phyloP scores from a whole-genome alignment of 2,329 filamentous ascomycete genomes.

The Paecilomyces formosus region DNA sequence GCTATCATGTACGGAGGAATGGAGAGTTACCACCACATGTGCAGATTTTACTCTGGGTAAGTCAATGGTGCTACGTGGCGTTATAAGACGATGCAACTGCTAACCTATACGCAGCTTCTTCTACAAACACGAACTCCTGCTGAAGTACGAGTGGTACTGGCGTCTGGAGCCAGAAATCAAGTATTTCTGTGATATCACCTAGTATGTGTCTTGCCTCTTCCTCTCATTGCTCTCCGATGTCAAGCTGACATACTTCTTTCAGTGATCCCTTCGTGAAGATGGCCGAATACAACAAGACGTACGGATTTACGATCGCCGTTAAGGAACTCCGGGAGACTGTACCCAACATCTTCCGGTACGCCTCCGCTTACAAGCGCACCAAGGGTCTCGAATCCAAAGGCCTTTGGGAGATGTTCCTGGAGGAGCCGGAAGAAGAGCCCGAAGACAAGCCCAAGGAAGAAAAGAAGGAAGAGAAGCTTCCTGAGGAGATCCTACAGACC shows the following conservation, averaged over 20 bases:
- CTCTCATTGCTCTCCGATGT: slow-evolving; percentile 3
- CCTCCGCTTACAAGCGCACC: slow-evolving; percentile 91
- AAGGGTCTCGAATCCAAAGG: slow-evolving; percentile 88
- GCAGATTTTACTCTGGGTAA: slow-evolving; percentile 95
- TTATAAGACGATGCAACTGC: slow-evolving; percentile 7
- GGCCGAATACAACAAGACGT: slow-evolving; percentile 92
- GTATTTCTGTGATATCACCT: slow-evolving; percentile 99
- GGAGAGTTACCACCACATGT: slow-evolving; percentile 99
- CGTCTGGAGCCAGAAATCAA: slow-evolving; percentile 98
- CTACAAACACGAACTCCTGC: slow-evolving; percentile 89
- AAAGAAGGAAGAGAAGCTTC: slow-evolving; percentile 60
- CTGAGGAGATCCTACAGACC: slow-evolving; percentile 72
- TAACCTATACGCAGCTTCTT: slow-evolving; percentile 59
- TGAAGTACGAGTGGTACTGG: slow-evolving; percentile 99
- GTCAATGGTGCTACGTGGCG: slow-evolving; percentile 21
- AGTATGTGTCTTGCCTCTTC: slow-evolving; percentile 59
- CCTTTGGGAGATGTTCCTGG: slow-evolving; percentile 97
- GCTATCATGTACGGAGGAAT: slow-evolving; percentile 99
- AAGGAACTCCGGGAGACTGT: slow-evolving; percentile 97
- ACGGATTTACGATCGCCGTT: slow-evolving; percentile 97
- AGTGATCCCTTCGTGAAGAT: slow-evolving; percentile 95
- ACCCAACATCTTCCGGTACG: slow-evolving; percentile 96
- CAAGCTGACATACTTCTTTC: slow-evolving; percentile 21
- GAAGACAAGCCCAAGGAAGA: slow-evolving; percentile 50
- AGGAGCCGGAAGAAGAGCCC: slow-evolving; percentile 52